Evolutionary conservation across 352 stramenopile genomes (phyloP), one percentile per base, ranked within the genome.

Genomic region (Globisporangium polare): DNA sequence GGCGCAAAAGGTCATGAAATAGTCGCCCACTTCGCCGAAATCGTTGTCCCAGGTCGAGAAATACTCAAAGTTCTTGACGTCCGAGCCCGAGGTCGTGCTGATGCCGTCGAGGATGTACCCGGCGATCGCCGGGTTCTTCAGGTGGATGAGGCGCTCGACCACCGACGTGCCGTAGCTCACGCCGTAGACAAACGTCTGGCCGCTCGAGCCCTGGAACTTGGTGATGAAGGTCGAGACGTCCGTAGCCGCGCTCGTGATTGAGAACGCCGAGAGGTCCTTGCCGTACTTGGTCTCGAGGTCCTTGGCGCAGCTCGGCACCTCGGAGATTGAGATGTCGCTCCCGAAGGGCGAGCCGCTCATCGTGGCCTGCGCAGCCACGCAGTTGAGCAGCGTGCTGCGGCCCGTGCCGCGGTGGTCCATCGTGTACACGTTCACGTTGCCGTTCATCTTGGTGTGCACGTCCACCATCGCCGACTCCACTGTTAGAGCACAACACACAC

Each of bases 371-470:
- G 72, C 56, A 17, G 78, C 69, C 1, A 74, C 69, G 29, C 78
- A 88, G 43, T 79, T 60, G 6, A 86, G 37, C 15, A 65, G 20
- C 5, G 62, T 79, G 55, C 69, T 83, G 3, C 75, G 73, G 18
- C 78, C 75, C 5, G 69, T 82, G 41, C 75, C 78, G 12, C 77
- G 77, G 24, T 83, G 72, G 39, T 86, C 74, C 65, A 86, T 81
- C 18, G 77, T 86, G 55, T 86, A 86, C 3, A 86, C 66, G 27
- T 86, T 81, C 5, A 80, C 77, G 6, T 58, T 46, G 61, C 70
- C 68, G 20, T 67, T 26, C 2, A 81, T 46, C 39, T 57, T 27
- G n/a, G 50, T 7, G 20, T 80, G 64, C 9, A 83, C 46, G 6
- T 58, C 54, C 12, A 65, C 33, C 72, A 84, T 75, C 29, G 35